phyloP scores from a whole-genome alignment of 2,329 filamentous ascomycete genomes.

The Rhinocladiella similis region DNA sequence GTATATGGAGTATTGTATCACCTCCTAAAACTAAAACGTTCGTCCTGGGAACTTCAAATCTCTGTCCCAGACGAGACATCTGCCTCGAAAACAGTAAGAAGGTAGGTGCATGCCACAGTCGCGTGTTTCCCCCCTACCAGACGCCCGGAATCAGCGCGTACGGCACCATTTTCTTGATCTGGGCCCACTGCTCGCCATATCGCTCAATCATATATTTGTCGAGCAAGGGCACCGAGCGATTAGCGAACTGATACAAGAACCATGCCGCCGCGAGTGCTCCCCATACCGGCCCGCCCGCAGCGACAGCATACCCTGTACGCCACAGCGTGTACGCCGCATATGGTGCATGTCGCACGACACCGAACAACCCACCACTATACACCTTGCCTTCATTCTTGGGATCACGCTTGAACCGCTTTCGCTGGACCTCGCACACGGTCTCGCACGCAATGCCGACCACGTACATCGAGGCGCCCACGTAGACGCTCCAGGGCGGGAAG shows the following conservation, averaged over 20 bases:
- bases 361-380: conserved; percentile 52
- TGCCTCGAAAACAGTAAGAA: no score
- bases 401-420: conserved; percentile 53
- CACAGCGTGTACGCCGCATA: conserved; percentile 56
- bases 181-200: conserved; percentile 42
- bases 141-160: conserved; percentile 42
- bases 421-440: conserved; percentile 58
- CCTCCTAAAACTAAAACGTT: no score
- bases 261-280: conserved; percentile 42
- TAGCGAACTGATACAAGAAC: conserved; percentile 48
- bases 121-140: conserved; percentile 20
- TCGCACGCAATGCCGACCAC: conserved; percentile 55
- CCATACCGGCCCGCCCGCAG: conserved; percentile 48
- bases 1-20: no score
- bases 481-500: conserved; percentile 32
- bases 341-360: conserved; percentile 54
- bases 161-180: conserved; percentile 40
- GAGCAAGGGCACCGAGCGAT: conserved; percentile 47
- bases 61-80: no score
- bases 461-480: conserved; percentile 54
- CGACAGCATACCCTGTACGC: conserved; percentile 51
- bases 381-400: conserved; percentile 54
- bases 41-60: no score
- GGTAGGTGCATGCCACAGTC: no score
- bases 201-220: conserved; percentile 50